These are phyloP conservation scores for Trichoderma sp. DNA, from an alignment of 2,329 filamentous ascomycete genomes.

Conservation along the genomic window DNA sequence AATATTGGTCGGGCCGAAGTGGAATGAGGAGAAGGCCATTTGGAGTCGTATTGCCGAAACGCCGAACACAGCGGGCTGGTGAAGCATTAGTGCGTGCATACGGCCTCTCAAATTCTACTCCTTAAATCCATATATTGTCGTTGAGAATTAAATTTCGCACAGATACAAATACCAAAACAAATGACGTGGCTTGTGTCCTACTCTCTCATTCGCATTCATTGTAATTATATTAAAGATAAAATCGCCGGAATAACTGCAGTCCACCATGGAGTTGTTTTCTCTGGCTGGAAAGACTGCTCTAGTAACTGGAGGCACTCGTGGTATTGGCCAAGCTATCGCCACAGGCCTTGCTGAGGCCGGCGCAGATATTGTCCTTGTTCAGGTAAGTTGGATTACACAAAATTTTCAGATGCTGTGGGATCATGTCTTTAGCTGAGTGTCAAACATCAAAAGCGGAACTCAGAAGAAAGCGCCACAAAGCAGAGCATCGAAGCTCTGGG, in stretches of 20 bases:
- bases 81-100: neutral
- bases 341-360: neutral
- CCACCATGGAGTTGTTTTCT: neutral
- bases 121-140: neutral
- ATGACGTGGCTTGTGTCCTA: too few species aligned
- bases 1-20: neutral
- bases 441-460: neutral
- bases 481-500: neutral
- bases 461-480: neutral
- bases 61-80: neutral
- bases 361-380: constrained; percentile 1
- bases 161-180: neutral
- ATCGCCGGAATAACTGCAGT: too few species aligned
- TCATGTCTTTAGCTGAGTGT: neutral
- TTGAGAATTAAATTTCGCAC: neutral
- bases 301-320: neutral
- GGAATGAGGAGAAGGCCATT: neutral
- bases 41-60: neutral
- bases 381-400: neutral
- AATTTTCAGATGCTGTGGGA: neutral
- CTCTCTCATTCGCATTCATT: neutral
- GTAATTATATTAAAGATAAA: neutral
- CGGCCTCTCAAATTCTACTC: neutral
- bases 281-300: neutral
- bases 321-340: neutral